Conservation (phyloP, 225 moss, liverwort and hornwort species). For the Lunularia cruciata region DNA sequence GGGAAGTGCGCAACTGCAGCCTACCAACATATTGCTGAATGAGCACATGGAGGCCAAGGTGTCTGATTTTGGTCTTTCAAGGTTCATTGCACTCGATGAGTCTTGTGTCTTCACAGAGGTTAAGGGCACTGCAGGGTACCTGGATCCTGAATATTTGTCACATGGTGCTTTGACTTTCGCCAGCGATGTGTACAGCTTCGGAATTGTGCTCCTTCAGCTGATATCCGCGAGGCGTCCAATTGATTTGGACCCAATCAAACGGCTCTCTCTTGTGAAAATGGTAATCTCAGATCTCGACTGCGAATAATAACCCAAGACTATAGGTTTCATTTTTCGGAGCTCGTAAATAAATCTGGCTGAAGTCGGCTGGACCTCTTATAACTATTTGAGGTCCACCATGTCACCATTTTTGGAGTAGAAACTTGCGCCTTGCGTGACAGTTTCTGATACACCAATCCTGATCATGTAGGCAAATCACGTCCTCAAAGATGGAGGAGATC, state of each 20-base stretch:
- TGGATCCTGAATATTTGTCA: not conserved
- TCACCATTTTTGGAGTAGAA: not conserved
- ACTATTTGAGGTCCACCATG: no score
- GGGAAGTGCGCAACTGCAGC: constrained; percentile 8
- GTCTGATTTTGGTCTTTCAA: constrained; percentile 35
- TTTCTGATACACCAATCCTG: not conserved
- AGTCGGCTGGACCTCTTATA: not conserved
- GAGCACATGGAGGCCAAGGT: constrained; percentile 32
- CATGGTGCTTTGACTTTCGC: not conserved
- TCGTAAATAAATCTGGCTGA: not conserved
- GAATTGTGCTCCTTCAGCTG: not conserved
- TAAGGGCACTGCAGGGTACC: not conserved
- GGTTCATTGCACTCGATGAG: constrained; percentile 29
- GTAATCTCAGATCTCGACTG: not conserved
- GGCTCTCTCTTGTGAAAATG: constrained; percentile 24
- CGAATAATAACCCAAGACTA: no score
- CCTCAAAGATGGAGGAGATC: not conserved
- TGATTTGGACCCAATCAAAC: constrained; percentile 7
- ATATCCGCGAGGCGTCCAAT: not conserved
- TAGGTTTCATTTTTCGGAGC: no score
- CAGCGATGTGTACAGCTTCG: constrained; percentile 6
- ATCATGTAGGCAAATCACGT: constrained; percentile 20
- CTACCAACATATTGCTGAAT: constrained; percentile 34
- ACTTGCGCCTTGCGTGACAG: not conserved
- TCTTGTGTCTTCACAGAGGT: constrained; percentile 23